These are phyloP conservation scores for Penicillium sp. DNA, from an alignment of 2,329 filamentous ascomycete species.

Conservation along the genomic window DNA sequence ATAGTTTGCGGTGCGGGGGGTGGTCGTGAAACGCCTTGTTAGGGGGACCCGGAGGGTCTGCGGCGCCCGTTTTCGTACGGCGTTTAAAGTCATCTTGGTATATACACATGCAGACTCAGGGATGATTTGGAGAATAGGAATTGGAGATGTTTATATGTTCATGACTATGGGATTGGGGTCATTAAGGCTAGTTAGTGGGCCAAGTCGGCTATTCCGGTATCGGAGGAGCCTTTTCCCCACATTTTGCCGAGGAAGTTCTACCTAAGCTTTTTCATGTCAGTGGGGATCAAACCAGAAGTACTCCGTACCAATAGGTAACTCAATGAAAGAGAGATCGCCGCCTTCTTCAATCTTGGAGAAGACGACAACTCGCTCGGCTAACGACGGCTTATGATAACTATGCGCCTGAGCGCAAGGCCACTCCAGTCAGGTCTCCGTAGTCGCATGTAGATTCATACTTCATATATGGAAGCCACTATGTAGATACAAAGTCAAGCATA, in stretches of 20 bases:
- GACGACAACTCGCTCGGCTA: no score
- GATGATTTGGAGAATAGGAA: no score
- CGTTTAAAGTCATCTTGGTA: slow-evolving; percentile 19
- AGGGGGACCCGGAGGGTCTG: slow-evolving; percentile 7
- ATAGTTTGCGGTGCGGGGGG: slow-evolving; percentile 40
- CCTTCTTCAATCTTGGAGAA: no score
- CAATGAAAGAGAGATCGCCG: no score
- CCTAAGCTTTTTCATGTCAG: no score
- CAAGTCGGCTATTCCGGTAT: slow-evolving; percentile 21
- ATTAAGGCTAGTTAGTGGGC: slow-evolving; percentile 16
- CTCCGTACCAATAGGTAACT: no score
- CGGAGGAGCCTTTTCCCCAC: slow-evolving; percentile 18
- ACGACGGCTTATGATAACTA: no score
- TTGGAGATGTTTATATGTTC: not conserved
- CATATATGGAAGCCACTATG: not conserved
- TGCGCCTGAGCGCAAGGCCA: no score
- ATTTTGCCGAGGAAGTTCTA: slow-evolving; percentile 12
- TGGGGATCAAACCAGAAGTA: no score
- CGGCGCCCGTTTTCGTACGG: slow-evolving; percentile 22
- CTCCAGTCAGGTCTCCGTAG: no score
- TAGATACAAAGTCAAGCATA: not conserved
- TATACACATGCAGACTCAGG: not conserved
- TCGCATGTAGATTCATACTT: not conserved
- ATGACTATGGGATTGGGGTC: not conserved
- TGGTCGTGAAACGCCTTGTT: slow-evolving; percentile 33